Evolutionary conservation across 768 basidiomycete genomes (phyloP).

Genomic region (Tephrocybe sp.): DNA sequence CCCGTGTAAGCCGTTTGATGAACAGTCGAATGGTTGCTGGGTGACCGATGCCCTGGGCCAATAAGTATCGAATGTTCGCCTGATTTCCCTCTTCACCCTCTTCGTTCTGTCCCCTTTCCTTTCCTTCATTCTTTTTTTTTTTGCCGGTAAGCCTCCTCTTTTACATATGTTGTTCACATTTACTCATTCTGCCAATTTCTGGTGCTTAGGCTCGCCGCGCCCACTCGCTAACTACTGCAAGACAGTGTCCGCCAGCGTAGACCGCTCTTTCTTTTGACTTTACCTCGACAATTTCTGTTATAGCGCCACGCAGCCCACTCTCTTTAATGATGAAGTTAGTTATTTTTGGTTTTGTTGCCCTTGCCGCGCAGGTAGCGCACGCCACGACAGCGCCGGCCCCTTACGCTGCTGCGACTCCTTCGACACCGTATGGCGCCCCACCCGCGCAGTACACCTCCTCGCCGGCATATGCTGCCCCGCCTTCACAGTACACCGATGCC

Average conservation of each 20-base stretch:
- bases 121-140: slow-evolving; percentile 39
- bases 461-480: slow-evolving; percentile 29
- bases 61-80: slow-evolving; percentile 18
- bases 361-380: slow-evolving; percentile 57
- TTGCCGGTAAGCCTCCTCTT: slow-evolving; percentile 37
- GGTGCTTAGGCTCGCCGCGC: slow-evolving; percentile 41
- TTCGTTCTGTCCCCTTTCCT: slow-evolving; percentile 44
- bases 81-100: slow-evolving; percentile 26
- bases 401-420: slow-evolving; percentile 22
- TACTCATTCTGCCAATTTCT: slow-evolving; percentile 41
- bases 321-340: slow-evolving; percentile 66
- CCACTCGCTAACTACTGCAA: slow-evolving; percentile 54
- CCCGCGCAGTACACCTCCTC: slow-evolving; percentile 31
- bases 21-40: slow-evolving; percentile 39
- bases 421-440: slow-evolving; percentile 28
- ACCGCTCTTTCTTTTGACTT: slow-evolving; percentile 56
- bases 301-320: slow-evolving; percentile 43
- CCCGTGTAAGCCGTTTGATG: slow-evolving; percentile 30
- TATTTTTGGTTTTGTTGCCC: slow-evolving; percentile 57
- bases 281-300: slow-evolving; percentile 32
- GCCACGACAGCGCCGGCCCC: slow-evolving; percentile 37
- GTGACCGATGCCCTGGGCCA: slow-evolving; percentile 25
- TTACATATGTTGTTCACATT: background rate
- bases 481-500: slow-evolving; percentile 33
- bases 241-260: slow-evolving; percentile 72